phyloP scores from a whole-genome alignment of 2,329 filamentous ascomycete genomes.

The Pseudovirgaria hyperparasitica region DNA sequence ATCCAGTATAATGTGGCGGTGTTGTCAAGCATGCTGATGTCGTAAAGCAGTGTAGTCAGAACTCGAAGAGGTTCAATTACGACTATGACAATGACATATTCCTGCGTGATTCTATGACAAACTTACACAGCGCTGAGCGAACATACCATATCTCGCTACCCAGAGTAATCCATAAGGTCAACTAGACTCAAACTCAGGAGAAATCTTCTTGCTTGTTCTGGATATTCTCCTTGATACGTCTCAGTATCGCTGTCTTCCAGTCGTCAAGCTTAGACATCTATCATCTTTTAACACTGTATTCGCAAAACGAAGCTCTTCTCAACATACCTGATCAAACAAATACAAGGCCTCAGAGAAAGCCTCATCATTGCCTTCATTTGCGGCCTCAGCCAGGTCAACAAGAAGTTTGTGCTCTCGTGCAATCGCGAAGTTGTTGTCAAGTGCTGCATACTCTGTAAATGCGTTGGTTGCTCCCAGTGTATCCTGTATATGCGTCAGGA shows the following conservation, averaged over 20 bases:
- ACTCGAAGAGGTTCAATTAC: too few species aligned
- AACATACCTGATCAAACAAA: constrained; percentile 42
- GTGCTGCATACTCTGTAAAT: too few species aligned
- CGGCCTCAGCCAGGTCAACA: constrained; percentile 58
- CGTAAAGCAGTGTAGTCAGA: too few species aligned
- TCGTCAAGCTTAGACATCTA: constrained; percentile 89
- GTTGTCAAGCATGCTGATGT: too few species aligned
- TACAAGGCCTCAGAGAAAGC: constrained; percentile 74
- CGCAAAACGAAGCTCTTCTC: too few species aligned
- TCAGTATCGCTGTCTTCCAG: constrained; percentile 84
- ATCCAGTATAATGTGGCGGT: too few species aligned
- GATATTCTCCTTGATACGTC: constrained; percentile 74
- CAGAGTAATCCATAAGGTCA: too few species aligned
- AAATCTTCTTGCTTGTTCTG: constrained; percentile 59
- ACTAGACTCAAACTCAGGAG: constrained; percentile 38
- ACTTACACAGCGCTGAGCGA: too few species aligned
- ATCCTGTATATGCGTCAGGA: constrained; percentile 36
- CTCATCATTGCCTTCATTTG: constrained; percentile 70
- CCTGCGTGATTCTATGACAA: too few species aligned
- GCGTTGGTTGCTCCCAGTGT: constrained; percentile 67
- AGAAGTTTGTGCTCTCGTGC: constrained; percentile 76
- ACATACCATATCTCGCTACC: too few species aligned
- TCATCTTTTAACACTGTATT: too few species aligned
- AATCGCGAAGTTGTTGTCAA: constrained; percentile 46
- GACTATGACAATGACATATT: too few species aligned